Conservation (phyloP, 75 land plant species). For the Selaginella tamariscina region DNA sequence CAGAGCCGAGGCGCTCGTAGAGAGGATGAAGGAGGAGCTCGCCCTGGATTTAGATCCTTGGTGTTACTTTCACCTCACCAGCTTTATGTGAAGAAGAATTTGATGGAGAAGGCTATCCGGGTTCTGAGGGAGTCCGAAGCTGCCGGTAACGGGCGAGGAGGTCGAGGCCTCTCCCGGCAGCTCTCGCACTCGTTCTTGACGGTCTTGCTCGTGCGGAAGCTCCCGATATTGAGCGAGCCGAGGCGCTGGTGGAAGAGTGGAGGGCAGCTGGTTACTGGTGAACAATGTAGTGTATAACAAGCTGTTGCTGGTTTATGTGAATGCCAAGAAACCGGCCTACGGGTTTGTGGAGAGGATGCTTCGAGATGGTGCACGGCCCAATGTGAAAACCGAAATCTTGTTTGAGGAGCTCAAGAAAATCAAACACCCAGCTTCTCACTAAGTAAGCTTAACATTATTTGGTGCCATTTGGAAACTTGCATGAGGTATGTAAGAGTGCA, state of each 20-base stretch:
- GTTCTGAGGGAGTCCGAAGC: neutral
- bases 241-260: neutral
- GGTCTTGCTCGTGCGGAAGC: neutral
- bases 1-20: neutral
- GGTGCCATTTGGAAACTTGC: too few relatives aligned
- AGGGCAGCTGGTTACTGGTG: neutral
- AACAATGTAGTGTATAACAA: neutral
- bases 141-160: neutral
- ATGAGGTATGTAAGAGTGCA: too few relatives aligned
- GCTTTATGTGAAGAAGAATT: neutral
- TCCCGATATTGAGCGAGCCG: neutral
- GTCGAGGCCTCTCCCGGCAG: neutral
- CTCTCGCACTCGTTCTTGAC: neutral
- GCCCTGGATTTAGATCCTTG: neutral
- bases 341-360: neutral
- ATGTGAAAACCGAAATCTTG: neutral
- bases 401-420: neutral
- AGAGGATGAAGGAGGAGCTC: neutral
- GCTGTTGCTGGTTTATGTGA: neutral
- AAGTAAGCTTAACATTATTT: too few relatives aligned
- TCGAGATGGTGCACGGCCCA: neutral
- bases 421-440: too few relatives aligned
- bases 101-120: neutral
- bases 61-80: neutral
- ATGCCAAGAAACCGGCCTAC: neutral